A percentile compares a stretch with the other conserved stretches of the same genome.
phyloP scores from a whole-genome alignment of 768 basidiomycete species.

The Boletus speciosus region DNA sequence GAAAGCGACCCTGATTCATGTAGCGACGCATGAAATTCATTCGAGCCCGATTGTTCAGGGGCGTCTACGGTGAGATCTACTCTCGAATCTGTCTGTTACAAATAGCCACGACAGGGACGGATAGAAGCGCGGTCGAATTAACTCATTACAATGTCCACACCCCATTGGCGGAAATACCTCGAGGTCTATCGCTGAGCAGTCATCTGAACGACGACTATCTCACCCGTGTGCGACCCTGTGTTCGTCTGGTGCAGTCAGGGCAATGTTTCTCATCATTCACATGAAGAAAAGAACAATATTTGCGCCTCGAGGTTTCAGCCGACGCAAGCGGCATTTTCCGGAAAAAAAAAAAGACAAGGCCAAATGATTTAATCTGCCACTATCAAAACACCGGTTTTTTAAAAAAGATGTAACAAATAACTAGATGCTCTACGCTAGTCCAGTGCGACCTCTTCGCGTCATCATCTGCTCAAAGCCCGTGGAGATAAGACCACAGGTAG shows the following conservation, averaged over 20 bases:
- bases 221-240: slow-evolving; percentile 1
- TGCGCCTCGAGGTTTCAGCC: background rate
- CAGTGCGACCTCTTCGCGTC: slow-evolving; percentile 5
- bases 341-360: background rate
- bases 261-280: background rate
- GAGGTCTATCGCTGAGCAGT: slow-evolving; percentile 1
- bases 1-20: slow-evolving; percentile 28
- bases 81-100: slow-evolving; percentile 14
- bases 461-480: slow-evolving; percentile 23
- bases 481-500: slow-evolving; percentile 36
- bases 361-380: background rate
- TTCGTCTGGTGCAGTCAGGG: too few species aligned
- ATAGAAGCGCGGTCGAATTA: slow-evolving; percentile 14
- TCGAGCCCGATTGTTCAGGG: slow-evolving; percentile 22
- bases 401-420: slow-evolving; percentile 16
- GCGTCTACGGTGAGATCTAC: slow-evolving; percentile 15
- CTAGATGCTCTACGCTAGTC: slow-evolving; percentile 26
- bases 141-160: slow-evolving; percentile 3
- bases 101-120: slow-evolving; percentile 24
- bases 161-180: slow-evolving; percentile 23
- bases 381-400: slow-evolving; percentile 13
- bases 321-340: background rate
- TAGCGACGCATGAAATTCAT: slow-evolving; percentile 18
- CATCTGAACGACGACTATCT: background rate
- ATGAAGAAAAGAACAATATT: background rate